Percentiles rank a stretch among this genome's conserved stretches.
Evolutionary conservation across 2,329 filamentous ascomycete species (phyloP).

Genomic region (Esteya vermicola): DNA sequence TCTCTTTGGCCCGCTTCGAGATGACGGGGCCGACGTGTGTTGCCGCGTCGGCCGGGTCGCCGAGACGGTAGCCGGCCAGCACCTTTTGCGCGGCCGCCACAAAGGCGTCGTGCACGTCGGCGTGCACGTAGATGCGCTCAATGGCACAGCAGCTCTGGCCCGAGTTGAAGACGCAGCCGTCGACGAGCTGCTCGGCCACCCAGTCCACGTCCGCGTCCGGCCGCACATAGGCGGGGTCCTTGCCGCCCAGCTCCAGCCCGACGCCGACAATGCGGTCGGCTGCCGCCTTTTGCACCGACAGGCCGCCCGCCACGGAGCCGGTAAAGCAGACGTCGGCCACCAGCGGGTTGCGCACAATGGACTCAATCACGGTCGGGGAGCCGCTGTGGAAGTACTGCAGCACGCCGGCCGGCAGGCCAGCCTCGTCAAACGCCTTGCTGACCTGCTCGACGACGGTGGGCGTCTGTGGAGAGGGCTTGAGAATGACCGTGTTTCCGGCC

Average conservation of each 20-base stretch:
- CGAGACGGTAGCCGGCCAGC: constrained; percentile 67
- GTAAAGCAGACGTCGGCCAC: constrained; percentile 84
- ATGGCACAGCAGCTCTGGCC: constrained; percentile 95
- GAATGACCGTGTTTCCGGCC: constrained; percentile 77
- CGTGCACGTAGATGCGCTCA: constrained; percentile 83
- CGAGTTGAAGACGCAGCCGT: constrained; percentile 93
- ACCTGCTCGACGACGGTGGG: constrained; percentile 84
- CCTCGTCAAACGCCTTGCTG: constrained; percentile 58
- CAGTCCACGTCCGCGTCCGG: constrained; percentile 76
- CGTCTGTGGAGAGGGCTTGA: constrained; percentile 92
- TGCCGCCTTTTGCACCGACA: constrained; percentile 75
- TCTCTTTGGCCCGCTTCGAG: constrained; percentile 61
- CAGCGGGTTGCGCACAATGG: constrained; percentile 61
- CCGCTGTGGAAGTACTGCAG: constrained; percentile 89
- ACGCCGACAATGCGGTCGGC: constrained; percentile 74
- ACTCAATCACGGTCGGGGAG: constrained; percentile 60
- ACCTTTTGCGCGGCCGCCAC: constrained; percentile 67
- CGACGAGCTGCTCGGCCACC: constrained; percentile 89
- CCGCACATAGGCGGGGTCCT: constrained; percentile 84
- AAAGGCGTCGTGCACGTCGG: constrained; percentile 71
- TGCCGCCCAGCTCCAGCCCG: constrained; percentile 83
- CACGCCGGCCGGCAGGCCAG: constrained; percentile 69
- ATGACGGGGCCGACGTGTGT: constrained; percentile 85
- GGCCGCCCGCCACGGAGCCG: constrained; percentile 75
- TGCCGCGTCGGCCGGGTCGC: constrained; percentile 66